Evolutionary conservation across 768 basidiomycete species (phyloP), one percentile per base, ranked within the genome.

Genomic region (Suillus plorans): DNA sequence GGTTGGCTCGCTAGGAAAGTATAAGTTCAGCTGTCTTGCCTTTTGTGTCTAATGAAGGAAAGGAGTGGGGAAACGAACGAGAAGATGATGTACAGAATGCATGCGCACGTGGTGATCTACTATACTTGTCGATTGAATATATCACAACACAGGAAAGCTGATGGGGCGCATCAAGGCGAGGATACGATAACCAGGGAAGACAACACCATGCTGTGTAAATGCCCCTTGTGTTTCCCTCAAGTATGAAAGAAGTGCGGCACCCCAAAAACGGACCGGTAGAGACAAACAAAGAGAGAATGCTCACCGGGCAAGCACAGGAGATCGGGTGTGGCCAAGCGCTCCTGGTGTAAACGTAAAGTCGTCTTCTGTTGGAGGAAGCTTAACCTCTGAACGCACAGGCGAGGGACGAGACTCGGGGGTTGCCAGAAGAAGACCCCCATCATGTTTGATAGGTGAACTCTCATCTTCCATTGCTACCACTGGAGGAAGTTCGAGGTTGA

Each of bases 1-100:
- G 0, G 84, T 80, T 10, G 81, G 81, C 65, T 79, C 82, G n/a
- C 84, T 85, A 70, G 41, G 66, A 57, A 25, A 18, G n/a, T 45
- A 3, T 18, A 1, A 41, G 53, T 25, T 75, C 59, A 75, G 72
- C 68, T 66, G 60, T 36, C 28, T 60, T 20, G 20, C 62, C 41
- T 16, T 58, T 42, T 5, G 22, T 34, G 14, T 22, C 57, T 49
- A 60, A 52, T 42, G 55, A 64, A n/a, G 14, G 20, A n/a, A 18
- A 22, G 36, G 25, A 63, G 55, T 57, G 28, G 20, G 42, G 44
- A 60, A 64, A 31, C 42, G n/a, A 47, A 34, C 25, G 47, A 47
- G 39, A 36, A 31, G 2, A 47, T n/a, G 22, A 42, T 37, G 9
- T 22, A 47, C 6, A 25, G 44, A 10, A 55, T 36, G 31, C 20